phyloP scores from a whole-genome alignment of 2,329 filamentous ascomycete species.

The Endocalyx cinctus region DNA sequence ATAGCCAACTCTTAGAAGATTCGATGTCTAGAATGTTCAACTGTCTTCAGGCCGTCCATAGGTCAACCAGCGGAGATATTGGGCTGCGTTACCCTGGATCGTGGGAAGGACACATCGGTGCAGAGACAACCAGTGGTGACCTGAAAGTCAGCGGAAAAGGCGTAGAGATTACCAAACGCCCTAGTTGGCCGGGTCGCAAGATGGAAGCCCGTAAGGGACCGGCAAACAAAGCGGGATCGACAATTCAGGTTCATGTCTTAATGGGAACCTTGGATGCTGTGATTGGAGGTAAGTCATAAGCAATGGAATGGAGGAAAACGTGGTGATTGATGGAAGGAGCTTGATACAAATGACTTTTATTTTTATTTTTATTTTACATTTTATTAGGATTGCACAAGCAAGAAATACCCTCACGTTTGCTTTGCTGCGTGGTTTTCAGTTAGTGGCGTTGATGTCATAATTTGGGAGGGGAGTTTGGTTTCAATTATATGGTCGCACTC shows the following conservation, averaged over 20 bases:
- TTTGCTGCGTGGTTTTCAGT: no score
- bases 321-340: neutral
- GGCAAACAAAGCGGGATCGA: constrained; percentile 27
- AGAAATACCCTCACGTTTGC: constrained; percentile 11
- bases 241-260: constrained; percentile 26
- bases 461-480: no score
- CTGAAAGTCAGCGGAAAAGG: constrained; percentile 38
- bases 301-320: no score
- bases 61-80: constrained; percentile 39
- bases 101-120: constrained; percentile 44
- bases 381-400: no score
- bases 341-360: neutral
- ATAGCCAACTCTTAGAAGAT: neutral
- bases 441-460: no score
- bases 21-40: constrained; percentile 22
- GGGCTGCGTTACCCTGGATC: constrained; percentile 39
- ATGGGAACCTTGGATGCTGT: constrained; percentile 23
- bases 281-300: constrained; percentile 18
- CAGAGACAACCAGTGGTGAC: constrained; percentile 35
- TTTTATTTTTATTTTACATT: neutral
- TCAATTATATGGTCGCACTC: no score
- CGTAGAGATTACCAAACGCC: constrained; percentile 32
- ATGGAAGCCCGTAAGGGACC: constrained; percentile 38
- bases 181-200: constrained; percentile 27
- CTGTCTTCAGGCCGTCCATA: constrained; percentile 37